Evolutionary conservation across 345 rosid genomes (phyloP), one percentile per base, ranked within the genome.

Genomic region (Citrus maxima): DNA sequence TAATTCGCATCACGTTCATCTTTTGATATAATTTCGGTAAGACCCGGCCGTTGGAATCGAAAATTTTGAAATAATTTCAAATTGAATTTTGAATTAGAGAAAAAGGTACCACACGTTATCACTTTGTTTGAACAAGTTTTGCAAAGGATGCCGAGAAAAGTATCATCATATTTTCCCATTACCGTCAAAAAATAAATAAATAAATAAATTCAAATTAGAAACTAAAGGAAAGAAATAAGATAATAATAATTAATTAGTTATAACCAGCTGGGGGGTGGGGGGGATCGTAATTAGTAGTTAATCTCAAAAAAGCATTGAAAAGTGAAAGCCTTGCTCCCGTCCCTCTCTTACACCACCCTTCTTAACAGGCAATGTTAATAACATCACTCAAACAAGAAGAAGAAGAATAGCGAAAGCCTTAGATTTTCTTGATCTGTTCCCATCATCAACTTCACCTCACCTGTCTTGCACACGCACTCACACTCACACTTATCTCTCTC

Each of bases 341-440:
- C 30, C 59, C 8, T 21, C 56, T 25, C 7, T 74, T 19, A 34
- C 49, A 10, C 4, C 25, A 34, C 49, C 2, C 9, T 9, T 51
- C 24, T 60, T 21, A 14, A 37, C 40, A 40, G 21, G 59, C 77
- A 62, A 10, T 40, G 69, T 27, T 55, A 61, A 74, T 1, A 61
- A 18, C 76, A 40, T 10, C 1, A 40, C 46, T 40, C 13, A 19
- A 24, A 14, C 35, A 13, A 58, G 1, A 56, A 25, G 21, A 19
- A 46, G 18, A 46, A 13, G 51, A 46, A 46, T 46, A 46, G 51
- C 18, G 14, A 46, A 46, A 46, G 18, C 51, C 0, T 46, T 46
- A 46, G 5, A 46, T 46, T 74, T 42, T 62, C 77, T 42, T 74
- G 27, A 74, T 60, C 77, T 74, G 2, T 37, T 61, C 16, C 35